Evolutionary conservation across 108 stramenopile species (phyloP), one percentile per base, ranked within the genome.

Genomic region (Cyclotella kingstonii): DNA sequence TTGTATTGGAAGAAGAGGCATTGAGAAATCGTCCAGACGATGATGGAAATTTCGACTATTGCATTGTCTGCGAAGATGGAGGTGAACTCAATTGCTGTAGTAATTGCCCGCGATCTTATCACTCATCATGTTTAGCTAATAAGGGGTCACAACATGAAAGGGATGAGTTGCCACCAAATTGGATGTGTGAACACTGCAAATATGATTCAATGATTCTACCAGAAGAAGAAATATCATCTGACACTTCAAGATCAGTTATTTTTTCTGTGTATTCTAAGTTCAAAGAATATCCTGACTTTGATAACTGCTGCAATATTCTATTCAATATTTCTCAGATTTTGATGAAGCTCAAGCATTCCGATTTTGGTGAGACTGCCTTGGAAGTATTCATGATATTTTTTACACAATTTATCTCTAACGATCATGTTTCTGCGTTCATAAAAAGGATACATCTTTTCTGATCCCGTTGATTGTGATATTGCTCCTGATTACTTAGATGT

Each of bases 1-100:
- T 35, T 36, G 17, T 29, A 0, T 47, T 60, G 60, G 46, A 47
- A 22, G 46, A 46, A 41, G 33, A 34, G 4, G 5, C 11, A 21
- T 26, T 34, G 21, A 45, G 17, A 14, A 48, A 34, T n/a, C n/a
- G 47, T 14, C 31, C n/a, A 19, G 6, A 21, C 23, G 72, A 73
- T 33, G 72, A 73, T 35, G 72, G 72, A 22, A 73, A 73, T 48
- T 66, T 55, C 51, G 54, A 62, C 51, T 54, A 73, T 23, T 73
- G 72, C 42, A 73, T 65, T 19, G 57, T 64, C 4, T 73, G 72
- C 29, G 54, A 53, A 11, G 63, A 65, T 42, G 63, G 58, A 8
- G 72, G 72, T 5, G 40, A 50, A 22, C 55, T 73, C 8, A 41
- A 60, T 6, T 73, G 72, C 34, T 73, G 72, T 15, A 59, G 57